Evolutionary conservation across 2,329 filamentous ascomycete genomes (phyloP), one percentile per base, ranked within the genome.

Genomic region (Talaromyces sp.): DNA sequence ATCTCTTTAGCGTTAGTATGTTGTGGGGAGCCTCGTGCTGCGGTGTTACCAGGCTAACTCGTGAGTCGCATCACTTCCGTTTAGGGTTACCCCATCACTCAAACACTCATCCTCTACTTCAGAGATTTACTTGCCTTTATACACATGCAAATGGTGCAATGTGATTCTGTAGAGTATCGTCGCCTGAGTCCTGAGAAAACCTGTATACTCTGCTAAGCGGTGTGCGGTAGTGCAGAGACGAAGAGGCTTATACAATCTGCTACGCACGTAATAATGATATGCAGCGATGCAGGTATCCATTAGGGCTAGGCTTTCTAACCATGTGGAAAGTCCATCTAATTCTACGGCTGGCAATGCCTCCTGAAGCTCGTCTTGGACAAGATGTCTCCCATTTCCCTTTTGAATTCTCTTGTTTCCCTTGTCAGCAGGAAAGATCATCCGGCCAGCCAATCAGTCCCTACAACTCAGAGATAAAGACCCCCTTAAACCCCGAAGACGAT

Each of bases 201-300:
- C 25, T 6, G 6, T 25, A 56, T n/a, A 43, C 45, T 13, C 43
- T 58, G 51, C 11, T 43, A 27, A 43, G 64, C 64, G 51, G 64
- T 65, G 58, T 65, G 59, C 31, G 25, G 15, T 43, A 25, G 8
- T 59, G 17, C 27, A 31, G 56, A 45, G 22, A 5, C 29, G 36
- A 59, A 27, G 56, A 38, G 22, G 22, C 10, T 45, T 45, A 40
- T 43, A 45, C n/a, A 38, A 10, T 43, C 36, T 59, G 56, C 36
- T 59, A 59, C 43, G 31, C 59, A 62, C 34, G 58, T 61, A 65
- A 53, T 43, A 53, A 31, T 56, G 64, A 65, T 64, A 59, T 64
- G 62, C 54, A 64, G 40, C 15, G 15, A 64, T 64, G 64, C 64
- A 65, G 59, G 58, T 65, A 22, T 58, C 64, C 59, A 58, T 65